Conservation (phyloP, 2,329 filamentous ascomycete genomes). For the Alternaria incomplexa region DNA sequence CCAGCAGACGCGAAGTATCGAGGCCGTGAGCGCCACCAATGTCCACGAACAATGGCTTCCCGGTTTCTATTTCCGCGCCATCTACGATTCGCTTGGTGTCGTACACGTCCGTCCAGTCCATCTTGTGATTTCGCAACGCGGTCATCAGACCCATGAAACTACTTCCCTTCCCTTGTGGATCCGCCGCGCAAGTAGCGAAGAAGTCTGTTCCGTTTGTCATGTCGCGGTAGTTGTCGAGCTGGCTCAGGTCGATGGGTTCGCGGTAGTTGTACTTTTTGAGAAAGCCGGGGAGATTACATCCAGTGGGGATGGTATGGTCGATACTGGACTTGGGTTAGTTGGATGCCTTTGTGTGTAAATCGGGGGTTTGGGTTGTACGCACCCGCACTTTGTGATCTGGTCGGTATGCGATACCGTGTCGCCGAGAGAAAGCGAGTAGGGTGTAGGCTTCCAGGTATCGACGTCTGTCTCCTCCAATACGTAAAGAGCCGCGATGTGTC, state of each 20-base stretch:
- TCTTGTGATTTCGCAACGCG: slow-evolving; percentile 1
- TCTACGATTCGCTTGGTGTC: not conserved
- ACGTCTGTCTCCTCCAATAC: slow-evolving; percentile 2
- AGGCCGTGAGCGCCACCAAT: slow-evolving; percentile 2
- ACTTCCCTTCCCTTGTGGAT: slow-evolving; percentile 6
- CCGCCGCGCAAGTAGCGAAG: not conserved
- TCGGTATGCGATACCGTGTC: slow-evolving; percentile 3
- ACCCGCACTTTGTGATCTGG: slow-evolving; percentile 8
- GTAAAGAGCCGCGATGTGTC: slow-evolving; percentile 3
- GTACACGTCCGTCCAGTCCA: slow-evolving; percentile 8
- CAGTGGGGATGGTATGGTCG: slow-evolving; percentile 1
- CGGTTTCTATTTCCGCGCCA: not conserved
- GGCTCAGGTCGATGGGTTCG: not conserved
- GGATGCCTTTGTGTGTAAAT: not conserved
- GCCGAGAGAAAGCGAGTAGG: slow-evolving; percentile 6
- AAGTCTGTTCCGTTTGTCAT: slow-evolving; percentile 6
- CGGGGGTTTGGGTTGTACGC: not conserved
- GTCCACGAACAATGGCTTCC: not conserved
- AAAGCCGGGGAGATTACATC: slow-evolving; percentile 2
- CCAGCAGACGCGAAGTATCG: not conserved
- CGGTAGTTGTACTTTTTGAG: slow-evolving; percentile 5
- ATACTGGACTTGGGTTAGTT: not conserved
- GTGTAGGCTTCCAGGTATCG: slow-evolving; percentile 7
- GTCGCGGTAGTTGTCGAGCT: slow-evolving; percentile 8
- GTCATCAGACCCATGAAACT: slow-evolving; percentile 5